phyloP scores from a whole-genome alignment of 176 grass and related monocot species.

The Rhynchospora pubera region DNA sequence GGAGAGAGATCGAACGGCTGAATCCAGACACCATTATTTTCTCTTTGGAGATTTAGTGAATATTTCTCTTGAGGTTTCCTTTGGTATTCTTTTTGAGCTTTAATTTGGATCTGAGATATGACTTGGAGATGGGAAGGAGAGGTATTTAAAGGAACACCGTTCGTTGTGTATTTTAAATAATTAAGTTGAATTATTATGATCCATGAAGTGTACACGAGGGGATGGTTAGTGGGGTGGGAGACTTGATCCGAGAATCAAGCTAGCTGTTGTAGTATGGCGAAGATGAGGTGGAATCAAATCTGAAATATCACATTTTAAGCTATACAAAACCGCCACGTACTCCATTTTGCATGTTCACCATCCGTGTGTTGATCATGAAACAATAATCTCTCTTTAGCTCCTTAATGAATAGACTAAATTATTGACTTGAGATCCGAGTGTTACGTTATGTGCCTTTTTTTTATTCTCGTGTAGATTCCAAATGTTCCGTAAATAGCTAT shows the following conservation, averaged over 20 bases:
- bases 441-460: background rate
- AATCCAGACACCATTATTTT: conserved; percentile 54
- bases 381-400: too few species aligned
- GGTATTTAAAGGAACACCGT: conserved; percentile 6
- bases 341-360: background rate
- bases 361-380: too few species aligned
- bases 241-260: conserved; percentile 35
- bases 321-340: background rate
- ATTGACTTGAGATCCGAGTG: background rate
- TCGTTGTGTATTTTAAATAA: background rate
- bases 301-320: background rate
- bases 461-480: background rate
- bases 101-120: conserved; percentile 12
- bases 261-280: background rate
- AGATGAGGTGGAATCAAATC: background rate
- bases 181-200: background rate
- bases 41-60: background rate
- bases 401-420: background rate
- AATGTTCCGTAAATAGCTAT: background rate
- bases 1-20: conserved; percentile 52
- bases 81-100: background rate
- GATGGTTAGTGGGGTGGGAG: conserved; percentile 7
- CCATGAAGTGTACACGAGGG: background rate
- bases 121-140: too few species aligned
- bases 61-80: background rate